Conservation (phyloP, 139 green algal species). For the Micromonas commoda region DNA sequence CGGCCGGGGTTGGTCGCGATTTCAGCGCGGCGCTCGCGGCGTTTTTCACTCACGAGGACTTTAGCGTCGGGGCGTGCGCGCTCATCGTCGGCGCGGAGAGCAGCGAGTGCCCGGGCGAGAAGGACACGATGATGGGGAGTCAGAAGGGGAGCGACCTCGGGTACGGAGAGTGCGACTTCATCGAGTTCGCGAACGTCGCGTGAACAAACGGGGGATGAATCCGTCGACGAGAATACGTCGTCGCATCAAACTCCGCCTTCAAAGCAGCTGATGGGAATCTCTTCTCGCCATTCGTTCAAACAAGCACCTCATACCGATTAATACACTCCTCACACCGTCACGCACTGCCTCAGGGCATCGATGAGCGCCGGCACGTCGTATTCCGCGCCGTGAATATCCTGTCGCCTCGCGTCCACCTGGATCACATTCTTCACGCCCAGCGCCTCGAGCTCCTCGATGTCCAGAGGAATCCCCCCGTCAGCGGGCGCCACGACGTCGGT, state of each 20-base stretch:
- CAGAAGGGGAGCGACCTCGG: background rate
- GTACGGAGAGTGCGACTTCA: background rate
- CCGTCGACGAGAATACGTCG: no score
- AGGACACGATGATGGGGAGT: background rate
- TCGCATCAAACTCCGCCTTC: no score
- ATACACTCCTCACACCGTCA: no score
- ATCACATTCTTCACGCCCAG: background rate
- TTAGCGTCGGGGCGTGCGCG: no score
- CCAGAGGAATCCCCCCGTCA: background rate
- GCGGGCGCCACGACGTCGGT: background rate
- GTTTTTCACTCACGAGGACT: no score
- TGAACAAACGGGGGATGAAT: no score
- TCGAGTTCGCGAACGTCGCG: background rate
- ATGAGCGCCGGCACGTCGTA: constrained; percentile 3
- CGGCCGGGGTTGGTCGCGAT: background rate
- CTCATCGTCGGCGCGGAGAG: no score
- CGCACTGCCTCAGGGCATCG: background rate
- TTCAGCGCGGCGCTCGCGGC: background rate
- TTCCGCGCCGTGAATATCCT: background rate
- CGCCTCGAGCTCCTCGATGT: background rate
- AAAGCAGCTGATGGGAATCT: no score
- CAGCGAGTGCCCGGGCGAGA: background rate
- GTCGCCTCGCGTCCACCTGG: background rate
- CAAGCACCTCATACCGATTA: no score
- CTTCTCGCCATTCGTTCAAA: no score